A percentile compares a stretch with the other conserved stretches of the same genome.
Conservation (phyloP, 73 alveolate species). For the Blepharisma stoltei region DNA sequence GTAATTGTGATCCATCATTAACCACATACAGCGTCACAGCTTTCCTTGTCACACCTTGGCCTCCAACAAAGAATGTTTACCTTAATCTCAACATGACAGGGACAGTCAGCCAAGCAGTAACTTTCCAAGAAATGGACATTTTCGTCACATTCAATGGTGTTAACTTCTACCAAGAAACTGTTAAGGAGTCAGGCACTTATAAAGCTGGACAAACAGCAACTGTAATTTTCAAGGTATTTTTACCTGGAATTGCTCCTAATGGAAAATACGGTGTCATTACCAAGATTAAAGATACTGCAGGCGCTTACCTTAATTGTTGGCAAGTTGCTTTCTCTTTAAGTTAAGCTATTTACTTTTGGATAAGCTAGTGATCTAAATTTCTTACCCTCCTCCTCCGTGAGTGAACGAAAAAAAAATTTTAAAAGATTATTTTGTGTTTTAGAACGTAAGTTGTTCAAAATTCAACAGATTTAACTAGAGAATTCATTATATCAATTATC, state of each 20-base stretch:
- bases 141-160: background rate
- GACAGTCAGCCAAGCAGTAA: background rate
- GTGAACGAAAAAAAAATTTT: too few relatives aligned
- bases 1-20: background rate
- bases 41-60: conserved; percentile 26
- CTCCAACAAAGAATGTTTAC: background rate
- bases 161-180: background rate
- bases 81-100: conserved; percentile 24
- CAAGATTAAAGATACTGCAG: background rate
- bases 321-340: background rate
- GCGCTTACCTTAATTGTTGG: background rate
- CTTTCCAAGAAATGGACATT: background rate
- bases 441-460: too few relatives aligned
- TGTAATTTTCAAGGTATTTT: background rate
- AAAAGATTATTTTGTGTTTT: too few relatives aligned
- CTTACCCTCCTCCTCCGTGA: too few relatives aligned
- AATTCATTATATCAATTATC: too few relatives aligned
- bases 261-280: background rate
- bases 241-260: background rate
- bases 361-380: too few relatives aligned
- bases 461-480: too few relatives aligned
- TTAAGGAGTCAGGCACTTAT: background rate
- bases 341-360: too few relatives aligned
- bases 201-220: background rate
- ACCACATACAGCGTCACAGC: background rate